These are phyloP conservation scores for Barnettozyma wickerhamii DNA, from an alignment of 805 yeast genomes.

Conservation along the genomic window DNA sequence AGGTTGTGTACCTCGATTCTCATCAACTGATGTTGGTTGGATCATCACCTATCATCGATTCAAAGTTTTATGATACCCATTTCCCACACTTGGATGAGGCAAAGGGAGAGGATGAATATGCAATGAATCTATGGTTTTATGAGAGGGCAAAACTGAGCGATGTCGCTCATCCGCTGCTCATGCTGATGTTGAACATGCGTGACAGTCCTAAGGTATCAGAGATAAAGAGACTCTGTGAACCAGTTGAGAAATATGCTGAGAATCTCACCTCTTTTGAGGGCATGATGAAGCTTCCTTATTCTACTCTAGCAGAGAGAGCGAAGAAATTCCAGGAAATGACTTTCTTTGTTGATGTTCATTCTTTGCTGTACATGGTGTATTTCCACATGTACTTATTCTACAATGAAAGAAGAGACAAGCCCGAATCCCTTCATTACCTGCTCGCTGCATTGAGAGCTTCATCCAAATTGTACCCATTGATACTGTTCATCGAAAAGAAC, in stretches of 20 bases:
- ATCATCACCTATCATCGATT: conserved; percentile 20
- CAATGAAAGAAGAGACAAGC: conserved; percentile 11
- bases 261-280: conserved; percentile 10
- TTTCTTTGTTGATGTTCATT: conserved; percentile 10
- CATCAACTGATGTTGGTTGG: conserved; percentile 21
- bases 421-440: conserved; percentile 14
- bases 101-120: conserved; percentile 17
- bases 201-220: conserved; percentile 13
- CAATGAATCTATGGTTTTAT: conserved; percentile 14
- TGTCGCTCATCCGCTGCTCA: conserved; percentile 16
- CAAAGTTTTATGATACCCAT: conserved; percentile 20
- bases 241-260: conserved; percentile 10
- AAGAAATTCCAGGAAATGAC: conserved; percentile 11
- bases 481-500: conserved; percentile 16
- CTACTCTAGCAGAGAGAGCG: conserved; percentile 16
- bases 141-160: conserved; percentile 14
- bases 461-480: conserved; percentile 9
- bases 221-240: conserved; percentile 10
- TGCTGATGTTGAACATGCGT: conserved; percentile 17
- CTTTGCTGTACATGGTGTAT: conserved; percentile 20
- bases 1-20: conserved; percentile 17
- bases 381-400: conserved; percentile 21
- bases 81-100: conserved; percentile 24
- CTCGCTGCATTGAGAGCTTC: conserved; percentile 6
- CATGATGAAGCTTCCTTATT: conserved; percentile 16